phyloP scores from a whole-genome alignment of 2,329 filamentous ascomycete genomes.

The Exophiala mesophila region DNA sequence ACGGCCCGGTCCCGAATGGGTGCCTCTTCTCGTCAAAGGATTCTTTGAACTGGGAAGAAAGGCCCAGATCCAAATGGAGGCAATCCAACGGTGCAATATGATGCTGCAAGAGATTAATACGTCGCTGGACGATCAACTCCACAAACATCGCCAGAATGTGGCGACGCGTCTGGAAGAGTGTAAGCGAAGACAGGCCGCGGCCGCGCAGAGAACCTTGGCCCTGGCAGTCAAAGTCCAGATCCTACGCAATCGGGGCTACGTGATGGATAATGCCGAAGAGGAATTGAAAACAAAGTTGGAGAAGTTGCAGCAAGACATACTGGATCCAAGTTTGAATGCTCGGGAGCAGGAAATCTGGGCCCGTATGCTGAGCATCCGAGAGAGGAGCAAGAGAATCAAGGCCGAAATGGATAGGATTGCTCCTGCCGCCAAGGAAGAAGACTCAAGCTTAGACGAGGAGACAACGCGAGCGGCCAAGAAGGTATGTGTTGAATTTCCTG shows the following conservation, averaged over 20 bases:
- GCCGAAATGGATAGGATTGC: constrained; percentile 51
- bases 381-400: constrained; percentile 55
- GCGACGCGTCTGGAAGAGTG: constrained; percentile 55
- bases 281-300: constrained; percentile 57
- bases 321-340: constrained; percentile 56
- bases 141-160: constrained; percentile 57
- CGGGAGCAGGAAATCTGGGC: constrained; percentile 64
- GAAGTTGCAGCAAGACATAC: constrained; percentile 54
- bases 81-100: constrained; percentile 53
- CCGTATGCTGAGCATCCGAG: constrained; percentile 58
- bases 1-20: constrained; percentile 53
- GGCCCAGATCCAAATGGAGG: constrained; percentile 53
- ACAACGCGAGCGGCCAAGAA: constrained; percentile 57
- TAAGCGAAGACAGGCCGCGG: constrained; percentile 54
- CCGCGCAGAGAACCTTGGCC: constrained; percentile 56
- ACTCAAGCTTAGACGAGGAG: constrained; percentile 51
- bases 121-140: constrained; percentile 53
- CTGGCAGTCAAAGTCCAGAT: constrained; percentile 62
- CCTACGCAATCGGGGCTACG: constrained; percentile 59
- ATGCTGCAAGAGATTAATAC: constrained; percentile 63
- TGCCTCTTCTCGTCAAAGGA: constrained; percentile 57
- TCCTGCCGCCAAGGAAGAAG: constrained; percentile 38
- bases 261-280: constrained; percentile 60
- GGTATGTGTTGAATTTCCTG: constrained; percentile 37
- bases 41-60: constrained; percentile 57